Base-by-base conservation (phyloP, 148 eudicot species). In the Simmondsia chinensis region DNA sequence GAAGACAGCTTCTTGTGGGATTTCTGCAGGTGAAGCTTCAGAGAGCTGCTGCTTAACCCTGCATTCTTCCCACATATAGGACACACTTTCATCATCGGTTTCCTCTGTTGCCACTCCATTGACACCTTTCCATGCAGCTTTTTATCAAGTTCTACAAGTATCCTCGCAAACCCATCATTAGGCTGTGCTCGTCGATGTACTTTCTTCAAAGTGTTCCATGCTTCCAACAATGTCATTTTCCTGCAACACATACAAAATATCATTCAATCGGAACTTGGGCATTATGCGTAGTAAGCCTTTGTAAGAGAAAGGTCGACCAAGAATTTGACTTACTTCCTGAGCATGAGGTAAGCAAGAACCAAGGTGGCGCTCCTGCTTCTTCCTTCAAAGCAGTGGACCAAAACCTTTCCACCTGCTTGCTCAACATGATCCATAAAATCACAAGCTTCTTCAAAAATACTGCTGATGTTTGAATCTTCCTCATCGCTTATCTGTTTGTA, bases 371-470 rank as follows among this genome's bases (percentile, higher is more conserved):
- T 93, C 65, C 99, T 72, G 57, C 99, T 93, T 68, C 82, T 82
- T 59, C 99, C 99, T 80, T 93, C 96, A 46, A 93, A 93, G 75
- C 99, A 93, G 54, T 93, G 99, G 49, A 93, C 99, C 73, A 93
- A 64, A 61, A 93, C 89, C 70, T 86, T 86, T 39, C 96, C 96
- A 26, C 78, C 77, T 36, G 45, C 46, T 57, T 65, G 69, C 54
- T 86, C 96, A 21, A 93, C 82, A 36, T 58, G 63, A 43, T 82
- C 79, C 18, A 93, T 69, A 46, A 76, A 93, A 35, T 70, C 72
- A 54, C 87, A 85, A 2, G 83, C 94, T 56, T 86, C 99, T 43
- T 69, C 81, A 51, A 93, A 93, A 42, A 93, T 72, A 52, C 21
- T 68, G 46, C 77, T 66, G 60, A 91, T 86, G 70, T 82, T 73